Evolutionary conservation across 441 rosid species (phyloP).

Genomic region (Euphorbia corollata): DNA sequence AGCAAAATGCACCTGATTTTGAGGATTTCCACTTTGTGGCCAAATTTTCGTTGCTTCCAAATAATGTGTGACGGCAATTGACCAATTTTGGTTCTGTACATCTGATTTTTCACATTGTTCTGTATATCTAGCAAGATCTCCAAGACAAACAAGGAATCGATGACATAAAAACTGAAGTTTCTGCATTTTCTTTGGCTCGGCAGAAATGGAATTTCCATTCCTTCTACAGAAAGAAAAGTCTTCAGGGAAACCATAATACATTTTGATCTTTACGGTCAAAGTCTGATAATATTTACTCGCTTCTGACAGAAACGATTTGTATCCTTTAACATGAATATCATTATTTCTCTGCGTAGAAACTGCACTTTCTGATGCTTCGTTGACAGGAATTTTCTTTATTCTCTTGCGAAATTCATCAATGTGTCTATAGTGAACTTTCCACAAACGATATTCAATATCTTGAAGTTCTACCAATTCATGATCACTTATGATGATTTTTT

Average conservation of each 20-base stretch:
- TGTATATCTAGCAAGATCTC: constrained; percentile 84
- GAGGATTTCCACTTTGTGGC: constrained; percentile 89
- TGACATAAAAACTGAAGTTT: constrained; percentile 62
- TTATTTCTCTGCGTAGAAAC: constrained; percentile 20
- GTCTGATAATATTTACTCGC: constrained; percentile 55
- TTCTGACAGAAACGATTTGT: constrained; percentile 51
- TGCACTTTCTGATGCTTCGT: constrained; percentile 22
- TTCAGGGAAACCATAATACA: constrained; percentile 35
- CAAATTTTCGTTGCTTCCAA: constrained; percentile 64
- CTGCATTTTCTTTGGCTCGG: constrained; percentile 34
- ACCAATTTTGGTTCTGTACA: constrained; percentile 53
- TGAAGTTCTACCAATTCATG: constrained; percentile 50
- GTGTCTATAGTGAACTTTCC: constrained; percentile 81
- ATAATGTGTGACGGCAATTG: constrained; percentile 61
- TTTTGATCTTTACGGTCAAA: constrained; percentile 40
- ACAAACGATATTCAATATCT: constrained; percentile 69
- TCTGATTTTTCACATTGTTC: constrained; percentile 49
- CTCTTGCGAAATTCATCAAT: constrained; percentile 83
- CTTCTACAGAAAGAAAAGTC: constrained; percentile 29
- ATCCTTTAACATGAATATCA: constrained; percentile 38
- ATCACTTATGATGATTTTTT: constrained; percentile 46
- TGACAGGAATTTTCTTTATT: constrained; percentile 35
- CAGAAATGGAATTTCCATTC: constrained; percentile 21
- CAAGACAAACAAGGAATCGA: constrained; percentile 78
- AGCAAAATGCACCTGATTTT: constrained; percentile 61